A percentile compares a stretch with the other conserved stretches of the same genome.
Conservation (phyloP, 225 moss, liverwort and hornwort species). For the Sphagnum tenellum region DNA sequence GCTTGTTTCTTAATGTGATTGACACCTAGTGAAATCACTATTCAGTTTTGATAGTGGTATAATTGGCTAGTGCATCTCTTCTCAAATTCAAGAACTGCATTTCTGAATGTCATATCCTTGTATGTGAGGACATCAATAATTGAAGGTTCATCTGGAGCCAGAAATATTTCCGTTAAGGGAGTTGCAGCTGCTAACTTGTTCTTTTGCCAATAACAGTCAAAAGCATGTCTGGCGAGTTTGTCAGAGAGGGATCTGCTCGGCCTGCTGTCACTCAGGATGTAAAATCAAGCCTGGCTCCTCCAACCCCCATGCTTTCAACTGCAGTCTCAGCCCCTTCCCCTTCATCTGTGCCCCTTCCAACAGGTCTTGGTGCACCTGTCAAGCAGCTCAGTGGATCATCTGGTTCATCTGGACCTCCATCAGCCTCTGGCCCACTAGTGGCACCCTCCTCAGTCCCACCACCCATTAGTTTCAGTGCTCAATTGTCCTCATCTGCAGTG, state of each 20-base stretch:
- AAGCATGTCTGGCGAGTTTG: constrained; percentile 19
- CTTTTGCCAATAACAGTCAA: constrained; percentile 21
- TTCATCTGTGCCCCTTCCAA: constrained; percentile 6
- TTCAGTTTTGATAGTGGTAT: no score
- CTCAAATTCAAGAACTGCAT: no score
- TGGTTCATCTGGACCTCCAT: constrained; percentile 2
- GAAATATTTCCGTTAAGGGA: no score
- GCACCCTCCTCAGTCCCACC: constrained; percentile 1
- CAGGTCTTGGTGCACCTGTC: not conserved
- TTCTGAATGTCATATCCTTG: no score
- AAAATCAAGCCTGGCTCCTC: constrained; percentile 21
- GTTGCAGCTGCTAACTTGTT: no score
- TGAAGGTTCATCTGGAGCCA: no score
- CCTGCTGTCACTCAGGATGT: constrained; percentile 18
- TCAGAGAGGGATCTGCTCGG: constrained; percentile 25
- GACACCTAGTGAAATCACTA: no score
- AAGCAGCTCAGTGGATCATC: not conserved
- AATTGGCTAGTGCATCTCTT: no score
- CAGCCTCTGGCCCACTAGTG: not conserved
- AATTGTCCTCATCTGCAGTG: constrained; percentile 8
- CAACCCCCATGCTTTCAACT: constrained; percentile 13
- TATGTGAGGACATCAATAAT: no score
- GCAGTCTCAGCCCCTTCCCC: not conserved
- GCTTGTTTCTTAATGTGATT: not conserved
- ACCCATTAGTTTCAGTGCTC: constrained; percentile 12